These are phyloP conservation scores for Collybiopsis luxurians DNA, from an alignment of 768 basidiomycete species.

Conservation along the genomic window DNA sequence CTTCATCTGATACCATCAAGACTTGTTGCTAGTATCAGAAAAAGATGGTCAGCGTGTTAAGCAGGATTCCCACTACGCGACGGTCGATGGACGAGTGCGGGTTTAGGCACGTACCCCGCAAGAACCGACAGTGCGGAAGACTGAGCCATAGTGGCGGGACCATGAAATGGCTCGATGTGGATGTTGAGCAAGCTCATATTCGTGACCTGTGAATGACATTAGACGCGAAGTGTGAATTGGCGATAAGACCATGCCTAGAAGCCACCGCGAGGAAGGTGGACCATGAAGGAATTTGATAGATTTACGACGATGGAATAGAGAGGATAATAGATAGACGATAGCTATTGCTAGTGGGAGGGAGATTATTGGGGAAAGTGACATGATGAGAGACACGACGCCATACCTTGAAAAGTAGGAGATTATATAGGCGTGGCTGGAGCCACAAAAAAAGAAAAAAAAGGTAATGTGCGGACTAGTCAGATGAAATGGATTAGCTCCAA, in stretches of 20 bases:
- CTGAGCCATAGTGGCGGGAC: slow-evolving; percentile 1
- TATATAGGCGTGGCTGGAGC: too few relatives aligned
- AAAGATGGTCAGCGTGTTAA: neutral
- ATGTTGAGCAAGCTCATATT: slow-evolving; percentile 7
- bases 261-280: neutral
- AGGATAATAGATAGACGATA: neutral
- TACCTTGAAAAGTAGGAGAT: too few relatives aligned
- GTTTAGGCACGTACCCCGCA: slow-evolving; percentile 1
- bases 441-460: too few relatives aligned
- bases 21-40: slow-evolving; percentile 20
- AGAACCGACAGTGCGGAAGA: slow-evolving; percentile 4
- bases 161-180: neutral
- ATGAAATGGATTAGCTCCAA: too few relatives aligned
- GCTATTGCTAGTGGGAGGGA: neutral
- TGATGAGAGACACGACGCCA: too few relatives aligned
- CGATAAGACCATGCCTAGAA: neutral
- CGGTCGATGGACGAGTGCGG: neutral
- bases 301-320: neutral
- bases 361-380: neutral
- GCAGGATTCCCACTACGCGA: neutral
- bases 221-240: too few relatives aligned
- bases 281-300: neutral
- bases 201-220: slow-evolving; percentile 1
- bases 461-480: too few relatives aligned
- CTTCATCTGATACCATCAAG: slow-evolving; percentile 22